A percentile compares a stretch with the other conserved stretches of the same genome.
phyloP scores from a whole-genome alignment of 257 asterid species.

The Fraxinus quadrangulata region DNA sequence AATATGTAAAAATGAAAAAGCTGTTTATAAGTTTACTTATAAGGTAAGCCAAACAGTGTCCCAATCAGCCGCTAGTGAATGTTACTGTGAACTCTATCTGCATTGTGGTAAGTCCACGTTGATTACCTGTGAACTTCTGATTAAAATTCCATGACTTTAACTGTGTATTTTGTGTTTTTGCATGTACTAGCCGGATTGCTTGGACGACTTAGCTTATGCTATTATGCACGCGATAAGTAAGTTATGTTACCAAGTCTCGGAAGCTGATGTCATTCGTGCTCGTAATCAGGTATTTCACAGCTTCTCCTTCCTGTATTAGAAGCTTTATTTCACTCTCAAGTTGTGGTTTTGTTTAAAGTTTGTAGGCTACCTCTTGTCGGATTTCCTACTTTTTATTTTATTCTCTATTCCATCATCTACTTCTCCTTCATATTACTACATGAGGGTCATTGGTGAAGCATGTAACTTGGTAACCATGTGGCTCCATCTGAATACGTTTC shows the following conservation, averaged over 20 bases:
- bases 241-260: conserved; percentile 66
- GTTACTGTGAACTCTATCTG: not conserved
- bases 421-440: not conserved
- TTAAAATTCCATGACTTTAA: not conserved
- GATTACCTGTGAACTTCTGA: not conserved
- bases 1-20: not conserved
- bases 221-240: conserved; percentile 74
- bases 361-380: not conserved
- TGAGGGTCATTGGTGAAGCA: not conserved
- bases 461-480: not conserved
- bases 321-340: not conserved
- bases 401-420: not conserved
- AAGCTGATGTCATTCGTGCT: conserved; percentile 81
- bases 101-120: not conserved
- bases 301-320: not conserved
- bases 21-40: not conserved
- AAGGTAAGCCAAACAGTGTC: not conserved
- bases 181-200: conserved; percentile 68
- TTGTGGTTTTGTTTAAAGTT: not conserved
- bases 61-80: not conserved
- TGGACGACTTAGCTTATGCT: conserved; percentile 77
- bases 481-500: not conserved
- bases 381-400: not conserved
- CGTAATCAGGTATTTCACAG: conserved; percentile 65
- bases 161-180: not conserved